Conservation (phyloP, 352 stramenopile genomes). For the Pythium aristosporum region DNA sequence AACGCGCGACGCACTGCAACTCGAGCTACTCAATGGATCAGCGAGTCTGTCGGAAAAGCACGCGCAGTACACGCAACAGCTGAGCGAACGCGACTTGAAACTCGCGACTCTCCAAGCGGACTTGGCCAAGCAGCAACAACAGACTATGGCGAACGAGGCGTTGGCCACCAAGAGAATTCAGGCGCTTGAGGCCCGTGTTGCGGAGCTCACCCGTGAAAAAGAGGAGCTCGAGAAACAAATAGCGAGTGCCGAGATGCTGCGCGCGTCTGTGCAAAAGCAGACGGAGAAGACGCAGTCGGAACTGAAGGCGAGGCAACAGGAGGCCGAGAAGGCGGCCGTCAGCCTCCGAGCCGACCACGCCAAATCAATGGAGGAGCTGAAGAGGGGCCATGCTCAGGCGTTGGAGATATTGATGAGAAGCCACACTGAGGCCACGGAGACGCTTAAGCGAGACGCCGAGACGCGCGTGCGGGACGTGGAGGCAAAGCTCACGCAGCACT, state of each 20-base stretch:
- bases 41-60: constrained; percentile 39
- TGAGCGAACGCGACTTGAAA: constrained; percentile 39
- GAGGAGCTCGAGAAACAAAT: constrained; percentile 21
- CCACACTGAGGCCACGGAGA: constrained; percentile 29
- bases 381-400: constrained; percentile 5
- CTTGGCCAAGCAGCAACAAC: constrained; percentile 23
- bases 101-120: constrained; percentile 38
- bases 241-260: constrained; percentile 20
- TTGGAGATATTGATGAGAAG: neutral
- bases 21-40: constrained; percentile 45
- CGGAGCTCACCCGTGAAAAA: constrained; percentile 20
- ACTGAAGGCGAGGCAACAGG: constrained; percentile 12
- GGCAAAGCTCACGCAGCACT: constrained; percentile 16
- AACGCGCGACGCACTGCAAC: constrained; percentile 38
- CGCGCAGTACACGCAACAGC: constrained; percentile 35
- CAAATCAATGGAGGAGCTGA: constrained; percentile 24
- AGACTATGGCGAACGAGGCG: constrained; percentile 30
- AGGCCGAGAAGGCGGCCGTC: constrained; percentile 5
- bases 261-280: constrained; percentile 17
- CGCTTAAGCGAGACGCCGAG: neutral
- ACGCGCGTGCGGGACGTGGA: constrained; percentile 7
- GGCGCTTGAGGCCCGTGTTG: constrained; percentile 24
- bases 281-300: constrained; percentile 21
- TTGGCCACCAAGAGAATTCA: constrained; percentile 21
- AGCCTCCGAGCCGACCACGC: constrained; percentile 24